phyloP scores from a whole-genome alignment of 768 basidiomycete genomes.

The Pulveroboletus frians region DNA sequence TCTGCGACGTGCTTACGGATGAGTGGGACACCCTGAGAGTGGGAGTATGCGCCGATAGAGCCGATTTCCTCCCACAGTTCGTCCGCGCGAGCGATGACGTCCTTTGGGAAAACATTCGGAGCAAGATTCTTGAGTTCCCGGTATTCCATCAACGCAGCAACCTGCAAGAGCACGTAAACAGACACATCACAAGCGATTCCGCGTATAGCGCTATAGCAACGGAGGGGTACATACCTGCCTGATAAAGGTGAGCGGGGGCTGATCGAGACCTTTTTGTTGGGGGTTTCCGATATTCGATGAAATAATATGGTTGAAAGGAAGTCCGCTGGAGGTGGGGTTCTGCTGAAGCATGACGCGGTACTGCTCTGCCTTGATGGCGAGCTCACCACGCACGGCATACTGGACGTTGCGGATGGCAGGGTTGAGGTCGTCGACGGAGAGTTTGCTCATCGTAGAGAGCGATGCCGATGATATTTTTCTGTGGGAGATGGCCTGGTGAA shows the following conservation, averaged over 20 bases:
- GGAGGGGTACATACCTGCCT: constrained; percentile 63
- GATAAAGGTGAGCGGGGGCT: constrained; percentile 86
- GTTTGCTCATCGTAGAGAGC: constrained; percentile 42
- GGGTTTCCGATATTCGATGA: constrained; percentile 98
- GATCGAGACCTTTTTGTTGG: constrained; percentile 91
- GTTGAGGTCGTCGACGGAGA: constrained; percentile 74
- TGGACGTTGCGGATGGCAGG: constrained; percentile 81
- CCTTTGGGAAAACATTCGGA: constrained; percentile 73
- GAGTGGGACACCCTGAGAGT: constrained; percentile 86
- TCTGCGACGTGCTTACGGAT: constrained; percentile 85
- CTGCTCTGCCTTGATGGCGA: constrained; percentile 89
- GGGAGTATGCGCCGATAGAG: constrained; percentile 91
- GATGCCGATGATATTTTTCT: constrained; percentile 2
- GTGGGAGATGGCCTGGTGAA: background rate
- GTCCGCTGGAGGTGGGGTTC: constrained; percentile 37
- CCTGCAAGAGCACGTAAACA: constrained; percentile 38
- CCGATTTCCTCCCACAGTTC: constrained; percentile 83
- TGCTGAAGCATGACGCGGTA: constrained; percentile 67
- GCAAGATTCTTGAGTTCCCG: constrained; percentile 78
- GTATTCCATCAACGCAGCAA: constrained; percentile 90
- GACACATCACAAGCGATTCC: background rate
- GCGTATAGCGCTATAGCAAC: background rate
- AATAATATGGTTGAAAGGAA: constrained; percentile 88
- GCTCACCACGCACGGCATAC: constrained; percentile 96
- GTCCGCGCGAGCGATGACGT: constrained; percentile 79